Conservation (phyloP, 75 land plant genomes). For the Picea glauca region DNA sequence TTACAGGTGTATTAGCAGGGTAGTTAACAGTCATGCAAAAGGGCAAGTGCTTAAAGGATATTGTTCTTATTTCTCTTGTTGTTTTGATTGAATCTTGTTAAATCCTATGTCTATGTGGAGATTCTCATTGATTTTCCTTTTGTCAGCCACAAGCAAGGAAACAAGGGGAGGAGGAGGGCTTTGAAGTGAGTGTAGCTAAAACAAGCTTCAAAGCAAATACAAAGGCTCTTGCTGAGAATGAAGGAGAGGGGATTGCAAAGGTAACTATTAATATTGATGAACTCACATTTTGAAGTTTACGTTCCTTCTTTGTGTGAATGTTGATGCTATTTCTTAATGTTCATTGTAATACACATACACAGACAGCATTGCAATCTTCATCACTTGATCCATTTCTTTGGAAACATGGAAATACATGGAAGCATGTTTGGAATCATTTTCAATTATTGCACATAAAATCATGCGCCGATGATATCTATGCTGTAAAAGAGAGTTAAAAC, state of each 20-base stretch:
- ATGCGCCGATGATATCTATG: no score
- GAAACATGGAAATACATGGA: neutral
- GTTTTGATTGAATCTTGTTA: neutral
- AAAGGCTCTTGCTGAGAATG: constrained; percentile 99
- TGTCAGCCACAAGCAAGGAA: constrained; percentile 95
- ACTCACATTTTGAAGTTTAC: neutral
- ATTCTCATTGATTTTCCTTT: constrained; percentile 3
- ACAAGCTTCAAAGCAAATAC: constrained; percentile 99
- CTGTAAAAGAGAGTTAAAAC: neutral
- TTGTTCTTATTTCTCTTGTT: no score
- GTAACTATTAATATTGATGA: constrained; percentile 23
- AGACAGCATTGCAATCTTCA: neutral
- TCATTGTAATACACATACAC: neutral
- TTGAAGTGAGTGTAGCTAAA: constrained; percentile 85
- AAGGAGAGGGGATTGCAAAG: constrained; percentile 99
- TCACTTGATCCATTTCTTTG: neutral
- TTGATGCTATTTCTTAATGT: neutral
- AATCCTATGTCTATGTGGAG: neutral
- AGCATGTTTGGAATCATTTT: neutral
- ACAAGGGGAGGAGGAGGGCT: constrained; percentile 87
- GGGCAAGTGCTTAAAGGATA: no score
- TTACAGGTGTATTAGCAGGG: no score
- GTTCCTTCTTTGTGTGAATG: neutral
- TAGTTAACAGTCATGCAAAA: no score
- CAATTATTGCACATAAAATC: neutral